These are phyloP conservation scores for Penicillium rolfsii DNA, from an alignment of 2,329 filamentous ascomycete species.

Conservation along the genomic window DNA sequence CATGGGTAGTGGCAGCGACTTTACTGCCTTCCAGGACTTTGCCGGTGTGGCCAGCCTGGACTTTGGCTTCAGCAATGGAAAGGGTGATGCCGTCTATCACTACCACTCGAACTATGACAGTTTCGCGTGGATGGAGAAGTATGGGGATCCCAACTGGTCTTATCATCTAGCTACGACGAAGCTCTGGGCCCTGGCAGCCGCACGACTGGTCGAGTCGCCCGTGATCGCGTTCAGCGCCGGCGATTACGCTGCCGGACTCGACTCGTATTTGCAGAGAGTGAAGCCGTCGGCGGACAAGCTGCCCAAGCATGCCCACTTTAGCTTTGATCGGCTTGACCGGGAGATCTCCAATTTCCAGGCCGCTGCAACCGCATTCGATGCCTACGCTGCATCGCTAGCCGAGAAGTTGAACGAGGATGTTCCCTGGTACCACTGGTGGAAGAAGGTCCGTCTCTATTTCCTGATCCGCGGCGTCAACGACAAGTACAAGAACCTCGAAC, in stretches of 20 bases:
- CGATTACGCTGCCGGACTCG: conserved; percentile 65
- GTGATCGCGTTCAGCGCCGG: conserved; percentile 67
- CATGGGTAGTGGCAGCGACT: conserved; percentile 74
- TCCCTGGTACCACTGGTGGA: conserved; percentile 79
- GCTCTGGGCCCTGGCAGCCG: conserved; percentile 64
- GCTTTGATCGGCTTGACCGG: conserved; percentile 53
- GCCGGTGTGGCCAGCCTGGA: conserved; percentile 69
- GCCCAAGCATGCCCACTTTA: conserved; percentile 33
- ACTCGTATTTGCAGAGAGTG: conserved; percentile 45
- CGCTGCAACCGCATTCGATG: conserved; percentile 57
- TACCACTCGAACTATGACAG: conserved; percentile 86
- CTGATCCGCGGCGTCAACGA: conserved; percentile 70
- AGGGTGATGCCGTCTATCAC: conserved; percentile 62
- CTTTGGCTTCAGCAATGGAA: conserved; percentile 58
- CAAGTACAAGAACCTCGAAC: conserved; percentile 82
- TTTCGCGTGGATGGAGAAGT: conserved; percentile 80
- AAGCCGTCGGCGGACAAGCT: conserved; percentile 33
- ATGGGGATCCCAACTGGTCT: conserved; percentile 66
- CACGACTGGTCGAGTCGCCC: conserved; percentile 63
- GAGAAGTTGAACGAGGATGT: conserved; percentile 58
- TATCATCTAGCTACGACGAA: conserved; percentile 68
- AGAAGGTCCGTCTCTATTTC: conserved; percentile 65
- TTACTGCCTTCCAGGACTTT: conserved; percentile 74
- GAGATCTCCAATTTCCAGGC: conserved; percentile 55
- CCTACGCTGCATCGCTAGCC: conserved; percentile 51